Percentiles rank a stretch among this genome's conserved stretches.
These are phyloP conservation scores for Xenosphaeropsis pyriputrescens DNA, from an alignment of 2,329 filamentous ascomycete genomes.

Conservation along the genomic window DNA sequence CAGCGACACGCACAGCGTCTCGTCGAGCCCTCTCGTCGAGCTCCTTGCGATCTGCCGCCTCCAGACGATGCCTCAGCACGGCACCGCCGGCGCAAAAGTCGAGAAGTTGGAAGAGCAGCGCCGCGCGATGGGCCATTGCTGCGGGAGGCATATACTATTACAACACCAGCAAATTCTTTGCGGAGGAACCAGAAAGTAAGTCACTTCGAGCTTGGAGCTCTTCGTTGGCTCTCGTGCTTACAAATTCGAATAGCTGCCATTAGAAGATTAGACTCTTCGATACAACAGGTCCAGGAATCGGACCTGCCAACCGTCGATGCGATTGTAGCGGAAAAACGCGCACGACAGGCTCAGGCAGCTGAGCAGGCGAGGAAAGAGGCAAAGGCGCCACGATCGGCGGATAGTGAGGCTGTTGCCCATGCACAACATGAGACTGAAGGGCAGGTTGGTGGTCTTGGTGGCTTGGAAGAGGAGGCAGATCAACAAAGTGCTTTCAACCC, in stretches of 20 bases:
- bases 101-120: conserved; percentile 69
- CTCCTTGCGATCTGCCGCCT: conserved; percentile 1
- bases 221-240: conserved; percentile 7
- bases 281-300: conserved; percentile 25
- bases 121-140: conserved; percentile 61
- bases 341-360: conserved; percentile 14
- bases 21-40: conserved; percentile 8
- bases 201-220: conserved; percentile 4
- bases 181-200: conserved; percentile 67
- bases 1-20: conserved; percentile 11
- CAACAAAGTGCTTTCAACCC: conserved; percentile 94
- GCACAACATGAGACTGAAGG: conserved; percentile 9
- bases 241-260: conserved; percentile 10
- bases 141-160: conserved; percentile 79
- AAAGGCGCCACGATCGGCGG: conserved; percentile 7
- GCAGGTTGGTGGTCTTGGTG: conserved; percentile 25
- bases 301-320: conserved; percentile 51
- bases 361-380: conserved; percentile 12
- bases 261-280: conserved; percentile 19
- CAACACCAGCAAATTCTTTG: conserved; percentile 78
- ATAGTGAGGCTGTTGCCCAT: conserved; percentile 7
- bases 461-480: conserved; percentile 65
- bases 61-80: conserved; percentile 38
- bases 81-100: conserved; percentile 46
- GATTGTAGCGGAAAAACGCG: conserved; percentile 47